phyloP scores from a whole-genome alignment of 352 stramenopile species.

The Pythium diclinum region DNA sequence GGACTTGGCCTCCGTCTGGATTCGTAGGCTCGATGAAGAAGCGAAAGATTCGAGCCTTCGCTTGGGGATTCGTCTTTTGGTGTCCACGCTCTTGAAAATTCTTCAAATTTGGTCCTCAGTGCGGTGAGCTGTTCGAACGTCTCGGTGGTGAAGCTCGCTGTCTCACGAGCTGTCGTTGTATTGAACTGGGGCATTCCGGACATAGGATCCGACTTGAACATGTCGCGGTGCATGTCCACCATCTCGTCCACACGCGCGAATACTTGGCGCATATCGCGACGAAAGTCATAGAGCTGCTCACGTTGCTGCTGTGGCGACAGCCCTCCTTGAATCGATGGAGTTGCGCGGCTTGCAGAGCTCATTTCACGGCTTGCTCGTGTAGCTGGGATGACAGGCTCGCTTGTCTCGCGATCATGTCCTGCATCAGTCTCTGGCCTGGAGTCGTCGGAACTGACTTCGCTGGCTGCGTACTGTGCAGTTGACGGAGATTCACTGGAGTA shows the following conservation, averaged over 20 bases:
- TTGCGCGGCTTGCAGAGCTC: neutral
- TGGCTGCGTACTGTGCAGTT: neutral
- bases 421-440: neutral
- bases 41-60: neutral
- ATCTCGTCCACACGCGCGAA: slow-evolving; percentile 64
- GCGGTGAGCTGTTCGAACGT: slow-evolving; percentile 45
- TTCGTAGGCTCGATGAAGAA: neutral
- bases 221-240: slow-evolving; percentile 54
- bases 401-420: neutral
- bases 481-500: neutral
- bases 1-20: neutral
- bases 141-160: slow-evolving; percentile 31
- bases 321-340: neutral
- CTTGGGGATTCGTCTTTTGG: neutral
- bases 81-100: slow-evolving; percentile 30
- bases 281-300: slow-evolving; percentile 59
- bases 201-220: slow-evolving; percentile 52
- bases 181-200: slow-evolving; percentile 38
- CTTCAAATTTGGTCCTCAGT: slow-evolving; percentile 39
- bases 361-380: neutral
- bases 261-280: slow-evolving; percentile 54
- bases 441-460: neutral
- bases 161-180: slow-evolving; percentile 25
- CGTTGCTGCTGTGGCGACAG: slow-evolving; percentile 29
- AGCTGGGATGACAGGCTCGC: too few relatives aligned